Evolutionary conservation across 257 asterid genomes (phyloP).

Genomic region (Salvia rosmarinus): DNA sequence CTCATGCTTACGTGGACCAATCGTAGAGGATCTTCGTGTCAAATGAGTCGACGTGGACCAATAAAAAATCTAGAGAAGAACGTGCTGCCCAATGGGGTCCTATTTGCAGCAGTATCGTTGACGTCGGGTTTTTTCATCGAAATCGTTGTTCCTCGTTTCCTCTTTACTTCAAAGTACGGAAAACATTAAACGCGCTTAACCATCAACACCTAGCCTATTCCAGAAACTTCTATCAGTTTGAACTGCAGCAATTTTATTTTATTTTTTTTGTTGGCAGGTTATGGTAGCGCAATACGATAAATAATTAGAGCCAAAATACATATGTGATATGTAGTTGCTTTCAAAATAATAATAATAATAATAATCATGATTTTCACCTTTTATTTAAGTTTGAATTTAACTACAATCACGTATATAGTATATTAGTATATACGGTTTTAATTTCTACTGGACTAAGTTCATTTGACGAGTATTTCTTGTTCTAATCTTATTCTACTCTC

Average conservation of each 20-base stretch:
- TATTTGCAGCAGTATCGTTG: neutral
- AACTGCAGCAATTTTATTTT: neutral
- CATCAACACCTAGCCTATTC: conserved; percentile 5
- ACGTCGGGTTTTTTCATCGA: neutral
- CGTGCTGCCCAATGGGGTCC: neutral
- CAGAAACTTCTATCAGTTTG: neutral
- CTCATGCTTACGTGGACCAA: conserved; percentile 33
- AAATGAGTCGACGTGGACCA: conserved; percentile 25
- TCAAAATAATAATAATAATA: too few relatives aligned
- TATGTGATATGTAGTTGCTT: too few relatives aligned
- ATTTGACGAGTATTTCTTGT: too few relatives aligned
- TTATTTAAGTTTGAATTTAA: too few relatives aligned
- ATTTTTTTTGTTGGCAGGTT: neutral
- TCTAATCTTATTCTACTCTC: too few relatives aligned
- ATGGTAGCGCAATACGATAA: too few relatives aligned
- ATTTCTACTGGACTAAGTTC: too few relatives aligned
- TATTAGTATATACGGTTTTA: too few relatives aligned
- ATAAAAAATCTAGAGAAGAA: neutral
- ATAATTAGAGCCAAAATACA: neutral
- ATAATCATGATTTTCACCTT: too few relatives aligned
- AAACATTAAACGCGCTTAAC: neutral
- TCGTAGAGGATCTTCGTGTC: neutral
- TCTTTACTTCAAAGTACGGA: neutral
- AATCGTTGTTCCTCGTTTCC: neutral
- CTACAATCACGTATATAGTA: too few relatives aligned